Evolutionary conservation across 768 basidiomycete species (phyloP), one percentile per base, ranked within the genome.

Genomic region (Tulasnella sp.): DNA sequence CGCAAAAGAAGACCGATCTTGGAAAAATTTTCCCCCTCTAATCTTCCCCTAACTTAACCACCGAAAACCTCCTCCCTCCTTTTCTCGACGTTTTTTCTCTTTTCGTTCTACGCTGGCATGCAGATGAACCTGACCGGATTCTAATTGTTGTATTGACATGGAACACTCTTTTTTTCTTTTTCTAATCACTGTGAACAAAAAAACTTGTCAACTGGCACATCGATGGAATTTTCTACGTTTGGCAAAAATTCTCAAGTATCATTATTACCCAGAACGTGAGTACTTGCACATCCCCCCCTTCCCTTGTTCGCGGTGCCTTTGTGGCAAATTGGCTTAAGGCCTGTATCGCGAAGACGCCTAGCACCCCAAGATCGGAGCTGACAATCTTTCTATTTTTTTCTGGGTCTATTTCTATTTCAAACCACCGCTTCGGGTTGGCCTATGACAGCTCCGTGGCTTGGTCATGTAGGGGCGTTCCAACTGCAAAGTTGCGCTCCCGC

Each of bases 401-500:
- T 68, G 62, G 62, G 62, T 36, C 27, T 68, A 68, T 68, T 52
- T 52, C 52, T 8, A 52, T 52, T 52, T 68, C 62, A 68, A 27
- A 68, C 62, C 62, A 34, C 27, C 31, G 34, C 62, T 68, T 68
- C 34, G 62, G 62, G 62, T 31, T 52, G 46, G 46, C 46, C 46
- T n/a, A n/a, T 62, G 62, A 68, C 62, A 68, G 62, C 62, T 68
- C 31, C 62, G 62, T 68, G 62, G 62, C 62, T 68, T 68, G 62
- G 62, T 68, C 62, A 68, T 68, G 62, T 68, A 68, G 62, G n/a
- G 62, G 31, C 62, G 27, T 14, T 27, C 62, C 62, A 68, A 14
- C 62, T 68, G 62, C 62, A 68, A 68, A 68, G 62, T 68, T 68
- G 34, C n/a, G 62, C 62, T 68, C 62, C 62, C 62, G 62, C 62